Base-by-base conservation (phyloP, 1,284 basidiomycete genomes). In the Farysia itapuensis region DNA sequence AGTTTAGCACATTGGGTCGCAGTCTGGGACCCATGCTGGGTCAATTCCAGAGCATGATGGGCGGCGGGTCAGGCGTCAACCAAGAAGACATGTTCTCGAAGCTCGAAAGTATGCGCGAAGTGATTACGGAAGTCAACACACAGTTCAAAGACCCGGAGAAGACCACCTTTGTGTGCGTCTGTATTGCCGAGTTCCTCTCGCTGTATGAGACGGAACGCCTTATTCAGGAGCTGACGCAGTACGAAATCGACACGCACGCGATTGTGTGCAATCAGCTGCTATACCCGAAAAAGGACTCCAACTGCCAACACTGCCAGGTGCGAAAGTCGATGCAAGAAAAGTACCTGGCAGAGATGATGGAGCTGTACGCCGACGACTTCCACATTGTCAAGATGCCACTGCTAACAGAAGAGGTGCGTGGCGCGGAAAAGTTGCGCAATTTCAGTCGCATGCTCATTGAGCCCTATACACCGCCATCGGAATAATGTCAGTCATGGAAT, bases 141-240 rank as follows among this genome's bases (percentile, higher is more conserved):
- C 95, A 99, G 74, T 98, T 98, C 83, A 97, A 97, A 79, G 92
- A 98, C 78, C 90, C 94, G 87, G 92, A 96, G 79, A 93, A 94
- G 80, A 98, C 94, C 5, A 77, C 74, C 14, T 95, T 98, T 72
- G 89, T 97, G 70, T 97, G 94, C 76, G 93, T 97, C 40, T 95
- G 92, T 81, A 97, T 97, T 75, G 94, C 93, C 38, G 93, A 97
- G 78, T 97, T 97, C 83, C 80, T 98, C 67, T 96, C 93, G 18
- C 81, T 98, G 18, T 98, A 98, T 79, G 95, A 98, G 81, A 98
- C 94, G 21, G 94, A 98, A 78, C 88, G 94, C 22, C 82, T 98
- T 34, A 90, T 98, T 29, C 94, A 98, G 56, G 95, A 98, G 77
- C 81, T 98, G 37, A 94, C 93, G 12, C 82, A 85, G 37, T 98